Evolutionary conservation across 2,329 filamentous ascomycete species (phyloP), one percentile per base, ranked within the genome.

Genomic region (Colletotrichum costaricense): DNA sequence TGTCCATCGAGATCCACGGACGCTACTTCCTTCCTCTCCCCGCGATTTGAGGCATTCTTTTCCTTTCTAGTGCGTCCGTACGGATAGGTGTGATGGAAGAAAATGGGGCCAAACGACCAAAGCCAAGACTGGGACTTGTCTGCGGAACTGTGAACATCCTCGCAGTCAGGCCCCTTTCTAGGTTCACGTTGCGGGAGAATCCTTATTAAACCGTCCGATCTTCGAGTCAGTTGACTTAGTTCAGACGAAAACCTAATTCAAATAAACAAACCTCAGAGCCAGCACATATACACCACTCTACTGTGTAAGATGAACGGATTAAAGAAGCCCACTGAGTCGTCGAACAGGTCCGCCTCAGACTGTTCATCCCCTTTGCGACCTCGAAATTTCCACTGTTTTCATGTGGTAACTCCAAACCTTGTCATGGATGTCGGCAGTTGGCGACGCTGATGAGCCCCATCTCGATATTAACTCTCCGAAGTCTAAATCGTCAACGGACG

Each of bases 151-250:
- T 35, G 33, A 35, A 52, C 19, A 63, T 24, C 26, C 19, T 38
- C 57, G 24, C 24, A 11, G 55, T 5, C 58, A 28, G 4, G 42
- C 14, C n/a, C 24, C 11, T 38, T 11, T 49, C 42, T 24, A 12
- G 28, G 60, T 52, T 33, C 42, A 30, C n/a, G 16, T 33, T 12
- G 46, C 14, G 5, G 46, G 28, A 33, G n/a, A n/a, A 24, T 26
- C 62, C 24, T 16, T 64, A 16, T 22, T 22, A 22, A 9, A 12
- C 58, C 64, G 58, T 72, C 69, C 38, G 42, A 72, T 72, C 57
- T 46, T n/a, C 52, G 69, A 69, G 65, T 69, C 69, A 72, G 65
- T n/a, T 38, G 69, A 63, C 52, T 63, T 65, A 72, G 69, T 69
- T 55, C 30, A 58, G 58, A 58, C 38, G 69, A 69, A 58, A 28